Evolutionary conservation across 176 grass and related monocot species (phyloP), one percentile per base, ranked within the genome.

Genomic region (Oryza coarctata): DNA sequence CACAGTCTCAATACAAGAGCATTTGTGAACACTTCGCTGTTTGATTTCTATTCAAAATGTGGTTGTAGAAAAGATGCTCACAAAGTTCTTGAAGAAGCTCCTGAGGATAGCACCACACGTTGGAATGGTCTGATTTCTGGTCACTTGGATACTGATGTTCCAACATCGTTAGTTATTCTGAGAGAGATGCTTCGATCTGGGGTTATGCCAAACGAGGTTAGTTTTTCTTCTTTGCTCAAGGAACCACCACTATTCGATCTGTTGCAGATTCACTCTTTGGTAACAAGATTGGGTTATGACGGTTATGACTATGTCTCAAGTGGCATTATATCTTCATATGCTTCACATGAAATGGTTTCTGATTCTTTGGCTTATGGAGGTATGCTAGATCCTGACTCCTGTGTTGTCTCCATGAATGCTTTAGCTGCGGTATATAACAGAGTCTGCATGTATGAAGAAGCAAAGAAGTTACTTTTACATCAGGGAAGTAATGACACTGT

Each of bases 41-140:
- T 98, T 33, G 41, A 75, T 79, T 87, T 93, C 43, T 94, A 91
- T 81, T 68, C 55, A 25, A 84, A 80, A 11, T 86, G 79, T 76
- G 70, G 82, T 18, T 57, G 68, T 73, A 61, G 34, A 17, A 78
- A 11, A 23, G 73, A 90, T 83, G 96, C 87, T 63, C 65, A 68
- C 44, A 88, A 68, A 76, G 7, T 88, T 34, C 79, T 92, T 28
- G 49, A 88, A 38, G 89, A 86, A 58, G 43, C 83, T 65, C 65
- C 74, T 33, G 50, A 86, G 12, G 90, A 88, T 55, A 88, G 81
- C 79, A 64, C 80, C 28, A 61, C 86, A 41, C 81, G 68, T 70
- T 93, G 92, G 86, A 97, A 98, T 84, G 75, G 84, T 80, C 38
- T 98, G 45, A 86, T 93, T 17, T 86, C 84, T 84, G 38, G 78